Base-by-base conservation (phyloP, 2,329 filamentous ascomycete genomes). In the Xenosphaeropsis pyriputrescens region DNA sequence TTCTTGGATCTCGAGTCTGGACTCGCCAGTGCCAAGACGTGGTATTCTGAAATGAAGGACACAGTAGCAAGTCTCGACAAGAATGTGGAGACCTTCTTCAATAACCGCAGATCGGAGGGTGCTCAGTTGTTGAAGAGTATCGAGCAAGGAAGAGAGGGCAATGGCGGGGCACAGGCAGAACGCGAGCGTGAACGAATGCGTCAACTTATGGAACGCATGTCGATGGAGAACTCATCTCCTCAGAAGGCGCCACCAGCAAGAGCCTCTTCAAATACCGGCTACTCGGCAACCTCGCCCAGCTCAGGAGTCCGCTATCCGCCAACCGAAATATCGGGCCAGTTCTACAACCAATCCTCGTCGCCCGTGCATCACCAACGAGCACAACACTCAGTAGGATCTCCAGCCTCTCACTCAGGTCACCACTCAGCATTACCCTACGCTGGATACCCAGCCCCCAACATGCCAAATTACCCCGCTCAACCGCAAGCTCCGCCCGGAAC, bases 71-170 rank as follows among this genome's bases (percentile, higher is more conserved):
- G 84, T 53, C 64, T 95, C 31, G 77, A 86, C 50, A 91, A 94
- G 69, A 98, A 98, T 50, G 91, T 98, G 1, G 89, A 96, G 47
- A 83, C 82, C 0, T 98, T 98, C 59, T 88, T 98, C 46, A 93
- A 86, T 63, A 98, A 98, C 57, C 75, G 91, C 37, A 69, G 88
- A 42, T 80, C 84, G 1, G 91, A 98, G 62, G 91, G 91, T 4
- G 85, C 85, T 0, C 85, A 94, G 55, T 70, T 98, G 5, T 71
- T 98, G 29, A 77, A 75, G 47, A 81, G 86, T 48, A 98, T 98
- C 37, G 54, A 57, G 43, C 49, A 54, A 32, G 54, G 55, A 31
- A 43, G 52, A 40, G 47, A 49, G 15, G 43, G 41, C 29, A 51
- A 44, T 42, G 48, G 49, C 6, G 53, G 42, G 37, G 54, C 50